Conservation (phyloP, 129 eudicot genomes). For the Flaveria linearis region DNA sequence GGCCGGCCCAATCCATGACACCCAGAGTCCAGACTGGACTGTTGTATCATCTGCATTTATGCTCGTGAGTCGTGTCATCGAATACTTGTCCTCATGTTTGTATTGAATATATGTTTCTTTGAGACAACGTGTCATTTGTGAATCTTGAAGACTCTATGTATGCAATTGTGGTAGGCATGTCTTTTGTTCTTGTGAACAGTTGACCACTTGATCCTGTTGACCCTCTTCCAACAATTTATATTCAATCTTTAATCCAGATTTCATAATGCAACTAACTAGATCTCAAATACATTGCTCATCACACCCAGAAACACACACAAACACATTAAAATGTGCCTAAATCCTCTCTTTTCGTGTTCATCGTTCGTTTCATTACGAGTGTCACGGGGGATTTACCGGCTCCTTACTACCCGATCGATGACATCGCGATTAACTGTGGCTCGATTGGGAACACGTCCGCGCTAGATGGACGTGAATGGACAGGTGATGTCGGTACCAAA, state of each 20-base stretch:
- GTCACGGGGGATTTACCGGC: constrained; percentile 39
- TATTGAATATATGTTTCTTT: background rate
- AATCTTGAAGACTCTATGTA: constrained; percentile 15
- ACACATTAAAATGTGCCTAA: constrained; percentile 25
- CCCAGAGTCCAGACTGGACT: no score
- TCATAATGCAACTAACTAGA: background rate
- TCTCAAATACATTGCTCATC: constrained; percentile 19
- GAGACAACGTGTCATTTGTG: constrained; percentile 23
- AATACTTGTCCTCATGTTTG: no score
- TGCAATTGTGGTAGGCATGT: constrained; percentile 33
- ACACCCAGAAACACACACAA: constrained; percentile 12
- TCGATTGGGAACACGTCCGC: constrained; percentile 45
- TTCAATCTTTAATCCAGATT: background rate
- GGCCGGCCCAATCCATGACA: no score
- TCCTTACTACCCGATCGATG: constrained; percentile 40
- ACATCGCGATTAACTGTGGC: constrained; percentile 47
- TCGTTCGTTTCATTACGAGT: constrained; percentile 17
- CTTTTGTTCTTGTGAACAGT: background rate
- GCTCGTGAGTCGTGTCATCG: no score
- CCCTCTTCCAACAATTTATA: constrained; percentile 27
- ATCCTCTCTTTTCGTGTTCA: constrained; percentile 26
- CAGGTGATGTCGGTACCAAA: constrained; percentile 29
- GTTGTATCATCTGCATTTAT: no score
- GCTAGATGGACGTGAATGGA: constrained; percentile 46
- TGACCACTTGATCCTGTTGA: constrained; percentile 27